Base-by-base conservation (phyloP, 495 filamentous ascomycete genomes). In the Filosporella fistucella region DNA sequence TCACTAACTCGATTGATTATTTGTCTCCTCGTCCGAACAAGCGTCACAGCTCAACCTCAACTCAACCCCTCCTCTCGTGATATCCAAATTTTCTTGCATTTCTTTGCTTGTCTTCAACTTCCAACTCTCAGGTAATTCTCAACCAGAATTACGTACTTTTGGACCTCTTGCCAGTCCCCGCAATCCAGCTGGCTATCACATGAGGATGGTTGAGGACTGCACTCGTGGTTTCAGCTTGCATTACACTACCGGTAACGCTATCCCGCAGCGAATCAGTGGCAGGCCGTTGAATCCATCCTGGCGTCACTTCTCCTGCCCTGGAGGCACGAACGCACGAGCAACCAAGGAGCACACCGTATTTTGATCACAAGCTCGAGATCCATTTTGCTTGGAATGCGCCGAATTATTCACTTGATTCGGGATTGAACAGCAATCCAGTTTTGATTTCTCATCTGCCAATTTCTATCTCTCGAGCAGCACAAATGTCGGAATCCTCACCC, bases 321-420 rank as follows among this genome's bases (percentile, higher is more conserved):
- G 18, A 39, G 24, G 39, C 26, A 38, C 14, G 22, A 24, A 42
- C 43, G 34, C 41, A 35, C 49, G 29, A 57, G 33, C 36, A 30
- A 9, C 24, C 1, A 25, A 34, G 28, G 20, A 42, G 30, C 47
- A 45, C 55, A 53, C 55, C 49, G 49, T 42, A 49, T 37, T 58
- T 51, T 57, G 54, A 49, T 57, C 49, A 57, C 54, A 52, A 48
- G 53, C 48, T n/a, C 52, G 13, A 20, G 24, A 24, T 1, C 20
- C 40, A 23, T 32, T 49, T 18, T 26, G 41, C 44, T 16, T 41
- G 54, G 49, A 48, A 56, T 49, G 45, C 50, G 28, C 26, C 17
- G 9, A 39, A 52, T 50, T 53, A 42, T 39, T 43, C 36, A 51
- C 54, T 43, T 40, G 48, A 57, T 49, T 42, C 30, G 16, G 30